Evolutionary conservation across 768 basidiomycete genomes (phyloP).

Genomic region (Dentipellis fragilis): DNA sequence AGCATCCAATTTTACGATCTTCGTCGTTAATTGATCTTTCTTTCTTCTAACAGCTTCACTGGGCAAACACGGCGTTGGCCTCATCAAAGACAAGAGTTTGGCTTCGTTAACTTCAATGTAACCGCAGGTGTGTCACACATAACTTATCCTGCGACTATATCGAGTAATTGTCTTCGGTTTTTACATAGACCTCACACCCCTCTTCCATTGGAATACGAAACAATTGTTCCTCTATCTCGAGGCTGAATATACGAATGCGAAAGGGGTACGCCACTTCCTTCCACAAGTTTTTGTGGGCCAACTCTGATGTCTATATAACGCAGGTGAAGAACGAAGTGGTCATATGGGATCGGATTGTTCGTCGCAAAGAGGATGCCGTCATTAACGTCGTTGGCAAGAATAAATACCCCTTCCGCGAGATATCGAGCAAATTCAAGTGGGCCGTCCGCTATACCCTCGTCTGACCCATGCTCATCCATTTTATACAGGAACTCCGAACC

Average conservation of each 20-base stretch:
- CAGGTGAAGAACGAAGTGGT: constrained; percentile 72
- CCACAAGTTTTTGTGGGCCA: not conserved
- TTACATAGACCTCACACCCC: constrained; percentile 57
- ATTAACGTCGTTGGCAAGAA: constrained; percentile 60
- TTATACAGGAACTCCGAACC: constrained; percentile 48
- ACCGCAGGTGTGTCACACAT: constrained; percentile 49
- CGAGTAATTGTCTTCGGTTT: not conserved
- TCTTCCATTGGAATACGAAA: constrained; percentile 97
- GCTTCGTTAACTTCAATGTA: constrained; percentile 74
- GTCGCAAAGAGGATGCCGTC: constrained; percentile 65
- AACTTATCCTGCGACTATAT: not conserved
- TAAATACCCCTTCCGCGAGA: constrained; percentile 78
- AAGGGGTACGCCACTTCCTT: constrained; percentile 47
- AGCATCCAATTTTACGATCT: not conserved
- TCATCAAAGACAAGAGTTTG: constrained; percentile 60
- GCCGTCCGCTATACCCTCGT: constrained; percentile 21
- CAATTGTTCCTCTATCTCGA: constrained; percentile 82
- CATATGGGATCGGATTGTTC: constrained; percentile 87
- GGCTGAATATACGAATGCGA: constrained; percentile 68
- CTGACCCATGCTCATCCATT: not conserved
- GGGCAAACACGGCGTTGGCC: constrained; percentile 33
- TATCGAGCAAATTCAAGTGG: constrained; percentile 66
- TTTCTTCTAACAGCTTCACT: constrained; percentile 8
- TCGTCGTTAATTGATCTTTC: not conserved
- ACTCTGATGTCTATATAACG: not conserved